Conservation (phyloP, 2,329 filamentous ascomycete species). For the Talaromyces sp. region DNA sequence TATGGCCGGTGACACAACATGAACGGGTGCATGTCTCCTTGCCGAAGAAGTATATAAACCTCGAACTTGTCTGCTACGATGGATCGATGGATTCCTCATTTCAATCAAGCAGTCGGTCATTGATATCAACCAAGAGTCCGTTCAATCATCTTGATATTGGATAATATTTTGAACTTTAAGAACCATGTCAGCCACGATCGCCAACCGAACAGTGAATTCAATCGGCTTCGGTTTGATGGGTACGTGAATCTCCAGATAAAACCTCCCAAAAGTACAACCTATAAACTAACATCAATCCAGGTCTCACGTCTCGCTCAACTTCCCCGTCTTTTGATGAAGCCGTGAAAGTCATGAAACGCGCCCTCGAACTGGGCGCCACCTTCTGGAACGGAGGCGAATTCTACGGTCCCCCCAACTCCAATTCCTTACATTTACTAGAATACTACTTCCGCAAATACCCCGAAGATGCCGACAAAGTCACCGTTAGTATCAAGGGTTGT, state of each 20-base stretch:
- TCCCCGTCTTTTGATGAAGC: conserved; percentile 5
- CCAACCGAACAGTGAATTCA: conserved; percentile 36
- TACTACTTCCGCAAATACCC: conserved; percentile 61
- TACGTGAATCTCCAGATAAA: conserved; percentile 26
- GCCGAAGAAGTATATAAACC: not conserved
- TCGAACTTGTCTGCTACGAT: not conserved
- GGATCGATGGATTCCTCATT: not conserved
- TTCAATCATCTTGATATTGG: not conserved
- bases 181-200: not conserved
- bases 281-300: not conserved
- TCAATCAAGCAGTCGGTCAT: not conserved
- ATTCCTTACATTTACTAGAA: conserved; percentile 55
- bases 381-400: conserved; percentile 62
- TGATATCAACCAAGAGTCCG: not conserved
- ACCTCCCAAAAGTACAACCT: not conserved
- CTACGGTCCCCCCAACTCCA: conserved; percentile 57
- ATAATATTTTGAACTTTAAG: not conserved
- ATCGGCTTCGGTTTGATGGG: conserved; percentile 55
- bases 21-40: not conserved
- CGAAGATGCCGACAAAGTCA: conserved; percentile 57
- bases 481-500: conserved; percentile 60
- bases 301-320: not conserved
- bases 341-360: conserved; percentile 48
- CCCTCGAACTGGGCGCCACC: conserved; percentile 44
- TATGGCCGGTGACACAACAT: not conserved